A percentile compares a stretch with the other conserved stretches of the same genome.
Evolutionary conservation across 495 filamentous ascomycete genomes (phyloP).

Genomic region (Daldinia vernicosa): DNA sequence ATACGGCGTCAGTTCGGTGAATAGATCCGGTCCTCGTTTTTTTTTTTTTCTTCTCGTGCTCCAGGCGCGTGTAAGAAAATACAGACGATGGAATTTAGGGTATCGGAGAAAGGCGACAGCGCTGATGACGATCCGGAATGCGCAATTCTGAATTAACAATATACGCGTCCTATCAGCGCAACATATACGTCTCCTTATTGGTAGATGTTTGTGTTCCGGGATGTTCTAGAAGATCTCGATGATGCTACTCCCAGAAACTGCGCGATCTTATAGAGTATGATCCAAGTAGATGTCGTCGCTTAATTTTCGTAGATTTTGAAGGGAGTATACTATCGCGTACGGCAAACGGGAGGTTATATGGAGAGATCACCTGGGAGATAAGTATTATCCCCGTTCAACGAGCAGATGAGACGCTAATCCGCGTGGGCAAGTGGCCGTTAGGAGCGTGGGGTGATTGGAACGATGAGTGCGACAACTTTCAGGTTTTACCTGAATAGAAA

Average conservation of each 20-base stretch:
- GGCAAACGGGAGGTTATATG: background rate
- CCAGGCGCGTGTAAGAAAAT: background rate
- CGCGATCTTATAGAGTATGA: slow-evolving; percentile 17
- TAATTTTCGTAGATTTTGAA: slow-evolving; percentile 1
- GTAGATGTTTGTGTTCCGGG: background rate
- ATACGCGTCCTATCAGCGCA: slow-evolving; percentile 6
- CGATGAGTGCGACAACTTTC: slow-evolving; percentile 2
- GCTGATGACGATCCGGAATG: background rate
- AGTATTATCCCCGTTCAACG: background rate
- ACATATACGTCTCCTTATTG: background rate
- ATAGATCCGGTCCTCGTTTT: background rate
- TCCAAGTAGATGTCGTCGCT: slow-evolving; percentile 3
- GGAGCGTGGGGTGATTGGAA: slow-evolving; percentile 13
- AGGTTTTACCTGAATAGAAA: slow-evolving; percentile 3
- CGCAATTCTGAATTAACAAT: background rate
- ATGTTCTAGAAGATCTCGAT: slow-evolving; percentile 14
- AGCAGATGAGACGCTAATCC: slow-evolving; percentile 10
- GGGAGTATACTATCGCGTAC: background rate
- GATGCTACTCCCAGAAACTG: slow-evolving; percentile 1
- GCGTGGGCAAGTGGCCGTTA: slow-evolving; percentile 2
- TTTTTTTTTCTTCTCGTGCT: background rate
- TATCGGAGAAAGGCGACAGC: background rate
- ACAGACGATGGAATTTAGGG: background rate
- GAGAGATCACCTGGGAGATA: background rate
- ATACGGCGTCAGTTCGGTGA: background rate